phyloP scores from a whole-genome alignment of 306 rosid species.

The Canavalia ensiformis region DNA sequence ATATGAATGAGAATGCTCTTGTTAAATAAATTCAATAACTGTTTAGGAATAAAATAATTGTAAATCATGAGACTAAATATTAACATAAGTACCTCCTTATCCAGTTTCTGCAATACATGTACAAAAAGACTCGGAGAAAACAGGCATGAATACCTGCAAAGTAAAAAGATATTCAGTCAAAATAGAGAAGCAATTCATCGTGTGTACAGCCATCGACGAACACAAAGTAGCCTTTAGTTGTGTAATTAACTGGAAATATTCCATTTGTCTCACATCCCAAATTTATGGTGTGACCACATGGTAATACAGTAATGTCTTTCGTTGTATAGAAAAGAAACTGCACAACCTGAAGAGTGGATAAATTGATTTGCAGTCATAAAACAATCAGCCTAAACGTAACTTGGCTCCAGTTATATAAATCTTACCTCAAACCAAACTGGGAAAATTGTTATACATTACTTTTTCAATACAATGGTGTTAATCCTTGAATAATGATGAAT shows the following conservation, averaged over 20 bases:
- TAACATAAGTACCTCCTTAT: conserved; percentile 59
- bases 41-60: neutral
- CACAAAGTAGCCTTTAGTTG: conserved; percentile 30
- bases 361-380: neutral
- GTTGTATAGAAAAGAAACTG: conserved; percentile 84
- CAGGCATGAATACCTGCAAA: conserved; percentile 76
- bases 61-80: conserved; percentile 11
- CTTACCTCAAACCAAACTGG: conserved; percentile 57
- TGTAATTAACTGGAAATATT: conserved; percentile 62
- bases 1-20: conserved; percentile 12
- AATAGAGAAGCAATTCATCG: conserved; percentile 2
- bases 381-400: neutral
- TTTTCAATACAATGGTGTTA: conserved; percentile 53
- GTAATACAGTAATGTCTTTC: conserved; percentile 71
- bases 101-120: conserved; percentile 81
- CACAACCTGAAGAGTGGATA: conserved; percentile 20
- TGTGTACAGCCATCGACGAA: conserved; percentile 58
- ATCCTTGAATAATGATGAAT: conserved; percentile 45
- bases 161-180: conserved; percentile 9
- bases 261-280: conserved; percentile 76
- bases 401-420: neutral
- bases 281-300: conserved; percentile 85
- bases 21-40: neutral
- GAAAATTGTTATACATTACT: conserved; percentile 54
- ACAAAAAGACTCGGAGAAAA: conserved; percentile 78